Percentiles rank a stretch among this genome's conserved stretches.
These are phyloP conservation scores for Sapria himalayana DNA, from an alignment of 345 rosid species.

Conservation along the genomic window DNA sequence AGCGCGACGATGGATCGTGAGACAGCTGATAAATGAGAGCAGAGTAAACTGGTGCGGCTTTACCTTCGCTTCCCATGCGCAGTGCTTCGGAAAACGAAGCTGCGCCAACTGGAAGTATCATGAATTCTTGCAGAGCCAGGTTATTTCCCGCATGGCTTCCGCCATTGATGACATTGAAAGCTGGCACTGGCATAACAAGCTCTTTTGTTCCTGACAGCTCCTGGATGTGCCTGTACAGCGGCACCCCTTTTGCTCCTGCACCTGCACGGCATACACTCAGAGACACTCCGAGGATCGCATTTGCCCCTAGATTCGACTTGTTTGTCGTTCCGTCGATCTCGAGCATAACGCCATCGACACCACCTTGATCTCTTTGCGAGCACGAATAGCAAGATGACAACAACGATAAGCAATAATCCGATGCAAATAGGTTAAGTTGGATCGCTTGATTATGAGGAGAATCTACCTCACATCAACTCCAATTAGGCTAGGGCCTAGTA, in stretches of 20 bases:
- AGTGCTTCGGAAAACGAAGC: constrained; percentile 71
- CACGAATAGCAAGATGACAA: constrained; percentile 2
- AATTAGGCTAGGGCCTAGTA: constrained; percentile 70
- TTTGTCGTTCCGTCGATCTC: constrained; percentile 79
- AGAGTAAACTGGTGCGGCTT: too few relatives aligned
- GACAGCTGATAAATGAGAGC: too few relatives aligned
- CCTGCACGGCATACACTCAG: constrained; percentile 88
- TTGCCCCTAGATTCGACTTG: constrained; percentile 81
- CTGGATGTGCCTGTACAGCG: constrained; percentile 83
- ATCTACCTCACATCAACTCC: constrained; percentile 89
- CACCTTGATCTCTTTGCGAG: constrained; percentile 58
- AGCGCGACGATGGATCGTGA: too few relatives aligned
- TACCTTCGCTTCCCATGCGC: constrained; percentile 94
- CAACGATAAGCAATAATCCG: constrained; percentile 1
- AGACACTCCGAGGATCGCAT: constrained; percentile 89
- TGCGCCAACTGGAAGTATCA: constrained; percentile 91
- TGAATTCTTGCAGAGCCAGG: constrained; percentile 97
- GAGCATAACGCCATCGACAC: constrained; percentile 72
- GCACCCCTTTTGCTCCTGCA: constrained; percentile 82
- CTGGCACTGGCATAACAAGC: constrained; percentile 97
- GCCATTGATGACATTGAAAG: constrained; percentile 88
- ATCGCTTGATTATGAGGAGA: too few relatives aligned
- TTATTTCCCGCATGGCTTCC: constrained; percentile 96
- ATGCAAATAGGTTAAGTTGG: neutral
- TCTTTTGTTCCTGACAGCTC: constrained; percentile 72